Evolutionary conservation across 352 stramenopile genomes (phyloP), one percentile per base, ranked within the genome.

Genomic region (Globisporangium paddicum): DNA sequence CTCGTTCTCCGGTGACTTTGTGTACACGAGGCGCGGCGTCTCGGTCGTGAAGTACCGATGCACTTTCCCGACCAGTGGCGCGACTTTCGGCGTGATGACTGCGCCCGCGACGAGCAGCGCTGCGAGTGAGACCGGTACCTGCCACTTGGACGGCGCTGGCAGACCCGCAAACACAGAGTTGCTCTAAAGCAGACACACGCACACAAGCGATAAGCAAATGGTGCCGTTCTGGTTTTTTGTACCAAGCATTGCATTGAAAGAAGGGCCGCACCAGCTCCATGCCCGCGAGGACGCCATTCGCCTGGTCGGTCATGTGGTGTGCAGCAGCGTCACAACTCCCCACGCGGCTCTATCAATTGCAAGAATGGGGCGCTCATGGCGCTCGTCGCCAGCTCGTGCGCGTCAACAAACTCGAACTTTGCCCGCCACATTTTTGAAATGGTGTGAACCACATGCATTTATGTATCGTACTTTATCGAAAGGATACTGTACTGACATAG

Each of bases 21-120:
- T 48, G 46, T 77, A 87, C 42, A 77, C 62, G 28, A 89, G 66
- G 45, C 55, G 55, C 14, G 77, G 75, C 5, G 38, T 67, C 57
- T 83, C 72, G 25, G 63, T 69, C 2, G 62, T 52, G 1, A 73
- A 54, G 19, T 32, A 50, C 19, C 63, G 72, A 35, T 82, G 69
- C 57, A 68, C 40, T 46, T 46, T 46, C n/a, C 40, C 40, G 5
- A 46, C 18, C n/a, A 46, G n/a, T 6, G 40, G 40, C 40, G 40
- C 40, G 6, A 26, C 40, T 32, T 51, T 21, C 23, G 28, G 16
- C 18, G 23, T 51, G 45, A 51, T 51, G 25, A 52, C 14, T 16
- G 14, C 46, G 25, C 46, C 46, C 21, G 46, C 46, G 28, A 40
- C 46, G 25, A 52, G 46, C 13, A 52, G 46, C 25, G 19, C 46